Evolutionary conservation across 2,329 filamentous ascomycete genomes (phyloP), one percentile per base, ranked within the genome.

Genomic region (Fusarium anguioides): DNA sequence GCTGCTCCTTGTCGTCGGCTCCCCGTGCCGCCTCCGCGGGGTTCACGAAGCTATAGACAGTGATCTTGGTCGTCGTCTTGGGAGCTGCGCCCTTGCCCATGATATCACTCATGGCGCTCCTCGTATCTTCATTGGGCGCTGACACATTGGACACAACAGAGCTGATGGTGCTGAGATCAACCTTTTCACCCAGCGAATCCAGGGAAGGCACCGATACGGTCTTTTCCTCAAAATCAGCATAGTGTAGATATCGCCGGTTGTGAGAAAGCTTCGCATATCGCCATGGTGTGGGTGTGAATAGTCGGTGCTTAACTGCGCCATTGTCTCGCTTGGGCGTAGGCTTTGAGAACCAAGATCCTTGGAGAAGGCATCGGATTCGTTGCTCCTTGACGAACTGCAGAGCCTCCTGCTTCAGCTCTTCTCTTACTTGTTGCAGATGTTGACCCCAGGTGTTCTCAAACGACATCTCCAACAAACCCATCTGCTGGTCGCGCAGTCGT

Each of bases 351-450:
- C 96, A 99, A 11, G 91, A 89, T 8, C 96, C 96, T 69, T 93
- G 87, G 6, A 98, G 85, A 36, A 99, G 82, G 75, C 94, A 97
- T 52, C 96, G 87, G 63, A 98, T 92, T 35, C 96, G 89, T 78
- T 99, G 96, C 80, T 99, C 96, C 79, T 97, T 97, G 79, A 98
- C 92, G 75, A 99, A 99, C 74, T 97, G 93, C 52, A 97, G 81
- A 12, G 95, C 94, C 78, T 99, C 96, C 72, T 95, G 89, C 70
- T 93, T 91, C 41, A 98, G 84, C 77, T 97, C 93, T 53, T 97
- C 93, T 31, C 94, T 91, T n/a, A 97, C 92, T 79, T 96, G 93
- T 66, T 87, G 87, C 26, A 99, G 84, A 78, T 98, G 94, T 64
- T 92, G 88, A 14, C 94, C 94, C 96, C 96, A 99, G 46, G 92